These are phyloP conservation scores for Zea mays DNA, from an alignment of 176 grass and related monocot species.

Conservation along the genomic window DNA sequence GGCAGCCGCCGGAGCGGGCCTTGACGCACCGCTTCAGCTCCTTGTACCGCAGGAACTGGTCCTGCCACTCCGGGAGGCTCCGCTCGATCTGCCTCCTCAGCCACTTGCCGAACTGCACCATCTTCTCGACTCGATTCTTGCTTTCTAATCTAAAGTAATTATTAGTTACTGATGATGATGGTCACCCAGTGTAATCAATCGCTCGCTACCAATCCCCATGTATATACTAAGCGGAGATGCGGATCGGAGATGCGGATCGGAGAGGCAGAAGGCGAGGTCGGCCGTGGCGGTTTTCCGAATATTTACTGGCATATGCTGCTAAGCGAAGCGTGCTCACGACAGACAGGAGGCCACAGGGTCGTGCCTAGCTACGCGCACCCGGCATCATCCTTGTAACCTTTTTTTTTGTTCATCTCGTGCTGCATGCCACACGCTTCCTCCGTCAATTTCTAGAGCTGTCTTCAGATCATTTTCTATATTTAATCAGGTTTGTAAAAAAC, in stretches of 20 bases:
- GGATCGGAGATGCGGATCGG: too few relatives aligned
- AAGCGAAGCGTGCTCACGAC: constrained; percentile 3
- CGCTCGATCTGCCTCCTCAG: constrained; percentile 79
- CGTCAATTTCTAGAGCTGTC: too few relatives aligned
- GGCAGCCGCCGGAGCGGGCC: constrained; percentile 40
- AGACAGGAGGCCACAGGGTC: not conserved
- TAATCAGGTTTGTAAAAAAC: too few relatives aligned
- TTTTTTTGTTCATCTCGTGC: not conserved
- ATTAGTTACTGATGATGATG: not conserved
- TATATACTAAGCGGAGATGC: not conserved
- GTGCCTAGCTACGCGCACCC: constrained; percentile 25
- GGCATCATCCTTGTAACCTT: not conserved
- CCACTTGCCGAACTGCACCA: constrained; percentile 89
- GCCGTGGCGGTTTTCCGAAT: constrained; percentile 46
- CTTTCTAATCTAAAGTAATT: not conserved
- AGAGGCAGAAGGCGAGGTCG: not conserved
- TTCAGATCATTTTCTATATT: too few relatives aligned
- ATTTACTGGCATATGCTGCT: constrained; percentile 80
- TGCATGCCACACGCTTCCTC: too few relatives aligned
- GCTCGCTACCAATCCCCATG: not conserved
- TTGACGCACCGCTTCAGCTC: constrained; percentile 75
- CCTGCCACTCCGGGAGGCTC: constrained; percentile 73
- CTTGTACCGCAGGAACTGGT: constrained; percentile 83
- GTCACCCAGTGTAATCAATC: not conserved
- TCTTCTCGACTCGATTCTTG: not conserved